Base-by-base conservation (phyloP, 2,329 filamentous ascomycete species). In the Ramularia collo-cygni region DNA sequence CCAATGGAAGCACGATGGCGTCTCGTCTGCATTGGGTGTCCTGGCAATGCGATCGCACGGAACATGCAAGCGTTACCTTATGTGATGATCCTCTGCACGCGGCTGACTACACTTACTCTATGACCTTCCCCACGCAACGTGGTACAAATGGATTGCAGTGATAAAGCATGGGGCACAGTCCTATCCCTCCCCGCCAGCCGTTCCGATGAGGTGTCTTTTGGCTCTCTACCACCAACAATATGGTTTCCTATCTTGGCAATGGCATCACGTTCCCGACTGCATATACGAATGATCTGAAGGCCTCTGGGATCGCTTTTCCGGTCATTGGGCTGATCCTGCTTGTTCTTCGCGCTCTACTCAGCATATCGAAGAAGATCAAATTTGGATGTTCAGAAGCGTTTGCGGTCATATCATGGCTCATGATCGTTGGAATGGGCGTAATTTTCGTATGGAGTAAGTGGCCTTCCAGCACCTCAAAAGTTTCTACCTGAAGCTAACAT, bases 401-500 rank as follows among this genome's bases (percentile, higher is more conserved):
- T 15, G 13, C 17, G 18, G 7, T 34, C 14, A 9, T 8, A 6
- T 34, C 31, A 16, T 34, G 31, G 31, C 31, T 34, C 8, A 17
- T 14, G 7, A 17, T 34, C n/a, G 13, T 34, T 15, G 31, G 31
- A 8, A 34, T 34, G 31, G 31, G 31, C 7, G 8, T 17, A 8
- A 15, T 34, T 8, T 34, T 34, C 17, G 15, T 34, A 6, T 34
- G 31, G 31, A 34, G 31, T 34, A 14, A 32, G 29, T n/a, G n/a
- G 8, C 13, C 13, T 32, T 32, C 13, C 16, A 8, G 29, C 13
- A 8, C 8, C 8, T 8, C 8, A 10, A 32, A n/a, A n/a, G n/a
- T 32, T 8, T 8, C 29, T 8, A 10, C n/a, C 16, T 8, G 29
- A n/a, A 10, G 29, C 29, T 32, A 8, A 14, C 13, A n/a, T 8